Evolutionary conservation across 2,329 filamentous ascomycete genomes (phyloP).

Genomic region (Arthrobotrys sinensis): DNA sequence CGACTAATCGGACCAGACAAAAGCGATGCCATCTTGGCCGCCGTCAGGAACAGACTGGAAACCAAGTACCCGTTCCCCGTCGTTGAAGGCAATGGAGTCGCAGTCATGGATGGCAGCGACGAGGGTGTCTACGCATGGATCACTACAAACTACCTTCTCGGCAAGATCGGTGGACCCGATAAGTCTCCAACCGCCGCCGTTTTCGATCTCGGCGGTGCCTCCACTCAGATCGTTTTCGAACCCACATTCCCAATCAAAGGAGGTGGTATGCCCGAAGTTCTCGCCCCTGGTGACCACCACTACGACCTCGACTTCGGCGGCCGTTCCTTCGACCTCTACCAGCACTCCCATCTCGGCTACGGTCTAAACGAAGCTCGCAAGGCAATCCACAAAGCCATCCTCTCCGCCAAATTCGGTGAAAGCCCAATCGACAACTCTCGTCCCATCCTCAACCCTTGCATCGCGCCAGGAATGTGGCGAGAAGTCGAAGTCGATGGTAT

Average conservation of each 20-base stretch:
- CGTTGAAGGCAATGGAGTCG: constrained; percentile 88
- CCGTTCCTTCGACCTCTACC: constrained; percentile 91
- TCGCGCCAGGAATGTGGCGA: constrained; percentile 83
- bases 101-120: constrained; percentile 97
- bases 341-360: constrained; percentile 97
- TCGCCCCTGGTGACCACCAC: constrained; percentile 94
- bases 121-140: constrained; percentile 88
- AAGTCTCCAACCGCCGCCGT: constrained; percentile 91
- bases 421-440: constrained; percentile 73
- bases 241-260: constrained; percentile 85
- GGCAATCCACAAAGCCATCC: constrained; percentile 81
- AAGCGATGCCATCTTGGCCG: constrained; percentile 85
- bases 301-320: constrained; percentile 92
- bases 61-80: constrained; percentile 94
- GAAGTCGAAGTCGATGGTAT: constrained; percentile 78
- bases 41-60: constrained; percentile 87
- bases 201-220: constrained; percentile 96
- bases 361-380: constrained; percentile 96
- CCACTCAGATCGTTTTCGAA: constrained; percentile 98
- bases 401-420: constrained; percentile 79
- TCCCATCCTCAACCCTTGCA: constrained; percentile 86
- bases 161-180: constrained; percentile 95
- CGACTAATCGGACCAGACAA: constrained; percentile 86
- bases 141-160: constrained; percentile 97
- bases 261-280: constrained; percentile 86